Evolutionary conservation across 2,329 filamentous ascomycete species (phyloP), one percentile per base, ranked within the genome.

Genomic region (Fusarium concolor): DNA sequence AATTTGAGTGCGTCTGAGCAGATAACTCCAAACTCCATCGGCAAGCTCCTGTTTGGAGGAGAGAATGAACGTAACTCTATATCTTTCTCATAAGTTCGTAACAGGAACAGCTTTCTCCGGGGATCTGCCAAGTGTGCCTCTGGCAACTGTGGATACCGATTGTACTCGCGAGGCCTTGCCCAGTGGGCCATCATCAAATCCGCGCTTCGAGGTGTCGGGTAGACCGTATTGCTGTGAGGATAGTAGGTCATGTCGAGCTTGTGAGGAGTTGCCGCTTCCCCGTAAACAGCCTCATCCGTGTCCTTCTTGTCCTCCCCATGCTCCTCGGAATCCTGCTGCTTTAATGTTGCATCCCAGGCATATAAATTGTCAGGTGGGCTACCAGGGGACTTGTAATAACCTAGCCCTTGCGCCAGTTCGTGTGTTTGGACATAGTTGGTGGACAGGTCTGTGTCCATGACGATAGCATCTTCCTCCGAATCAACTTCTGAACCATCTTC

Each of bases 1-100:
- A 77, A 72, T 4, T 64, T 72, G 37, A 80, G 55, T 3, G 65
- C 74, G 29, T 77, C 66, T 3, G 76, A 73, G 35, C 76, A 79
- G 28, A 79, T 14, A 5, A 79, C 68, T 10, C 75, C 76, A 22
- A 76, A 66, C 52, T 79, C 78, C 17, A 24, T 43, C 33, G 56
- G 41, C 45, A 55, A 22, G 10, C 46, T 15, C 62, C 74, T 64
- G 28, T 57, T 54, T 56, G 67, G 46, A 31, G 58, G 35, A 14
- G 61, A 71, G 5, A 83, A 75, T 14, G 76, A 77, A 28, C 81
- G 70, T 31, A 88, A 75, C 72, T 87, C 85, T 26, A 86, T 66
- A 31, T 85, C 83, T 46, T 80, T 80, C 59, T 81, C 79, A 63
- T 83, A 84, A 11, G 82, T 81, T n/a, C 85, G 82, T 24, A 88